Evolutionary conservation across 1,139 yeast species (phyloP).

Genomic region (Sugiyamaella neomexicana): DNA sequence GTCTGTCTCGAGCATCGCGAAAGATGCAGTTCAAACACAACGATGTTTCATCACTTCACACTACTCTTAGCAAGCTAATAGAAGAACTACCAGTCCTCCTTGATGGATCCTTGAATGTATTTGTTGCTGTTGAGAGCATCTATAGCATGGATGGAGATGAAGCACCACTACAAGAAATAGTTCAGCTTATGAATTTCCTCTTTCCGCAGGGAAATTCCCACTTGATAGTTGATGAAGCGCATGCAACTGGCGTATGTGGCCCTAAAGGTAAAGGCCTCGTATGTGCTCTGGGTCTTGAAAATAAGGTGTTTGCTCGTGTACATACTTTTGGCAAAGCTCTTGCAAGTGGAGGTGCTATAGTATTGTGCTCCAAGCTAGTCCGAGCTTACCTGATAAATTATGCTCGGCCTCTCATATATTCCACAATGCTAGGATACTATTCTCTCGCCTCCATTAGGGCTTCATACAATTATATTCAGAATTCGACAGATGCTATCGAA

Average conservation of each 20-base stretch:
- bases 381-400: conserved; percentile 32
- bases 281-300: conserved; percentile 24
- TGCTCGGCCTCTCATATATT: conserved; percentile 35
- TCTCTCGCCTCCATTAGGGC: conserved; percentile 28
- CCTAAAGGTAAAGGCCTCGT: conserved; percentile 32
- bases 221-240: conserved; percentile 36
- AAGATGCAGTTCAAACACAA: conserved; percentile 27
- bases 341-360: conserved; percentile 32
- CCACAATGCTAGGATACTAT: conserved; percentile 29
- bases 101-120: conserved; percentile 23
- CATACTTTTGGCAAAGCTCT: conserved; percentile 38
- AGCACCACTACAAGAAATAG: conserved; percentile 30
- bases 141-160: conserved; percentile 39
- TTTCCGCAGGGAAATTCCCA: conserved; percentile 24
- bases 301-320: conserved; percentile 28
- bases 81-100: conserved; percentile 1
- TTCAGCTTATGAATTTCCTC: conserved; percentile 17
- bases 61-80: conserved; percentile 5
- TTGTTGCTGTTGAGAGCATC: conserved; percentile 34
- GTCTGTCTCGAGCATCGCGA: conserved; percentile 26
- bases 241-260: conserved; percentile 36
- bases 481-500: conserved; percentile 2
- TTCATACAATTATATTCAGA: conserved; percentile 23
- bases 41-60: conserved; percentile 18
- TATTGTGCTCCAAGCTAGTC: conserved; percentile 27